Conservation (phyloP, 2,329 filamentous ascomycete species). For the Aquanectria penicillioides region DNA sequence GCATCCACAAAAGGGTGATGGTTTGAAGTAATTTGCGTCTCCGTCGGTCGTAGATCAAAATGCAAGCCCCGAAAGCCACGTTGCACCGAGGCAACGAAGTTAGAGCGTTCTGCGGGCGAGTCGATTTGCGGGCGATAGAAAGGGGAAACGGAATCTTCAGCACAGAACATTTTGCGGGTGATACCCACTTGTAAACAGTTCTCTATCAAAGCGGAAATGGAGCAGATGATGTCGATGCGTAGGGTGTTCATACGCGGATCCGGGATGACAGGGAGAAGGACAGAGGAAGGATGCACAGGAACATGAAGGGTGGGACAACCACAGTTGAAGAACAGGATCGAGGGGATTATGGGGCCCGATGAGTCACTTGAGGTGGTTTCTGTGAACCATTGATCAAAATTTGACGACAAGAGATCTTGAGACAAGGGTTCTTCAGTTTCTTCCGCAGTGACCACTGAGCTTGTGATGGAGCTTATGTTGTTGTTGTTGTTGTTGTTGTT, state of each 20-base stretch:
- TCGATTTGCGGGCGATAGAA: slow-evolving; percentile 34
- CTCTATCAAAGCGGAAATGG: slow-evolving; percentile 36
- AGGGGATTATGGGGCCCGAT: slow-evolving; percentile 10
- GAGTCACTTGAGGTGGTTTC: slow-evolving; percentile 13
- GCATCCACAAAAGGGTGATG: slow-evolving; percentile 43
- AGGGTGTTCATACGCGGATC: slow-evolving; percentile 39
- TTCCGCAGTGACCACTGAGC: background rate
- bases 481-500: no score
- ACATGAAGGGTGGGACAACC: slow-evolving; percentile 39
- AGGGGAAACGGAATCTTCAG: slow-evolving; percentile 37
- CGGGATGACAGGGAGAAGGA: slow-evolving; percentile 39
- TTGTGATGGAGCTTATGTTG: no score
- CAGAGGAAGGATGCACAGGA: slow-evolving; percentile 25
- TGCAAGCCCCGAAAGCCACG: slow-evolving; percentile 35
- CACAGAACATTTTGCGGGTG: slow-evolving; percentile 37
- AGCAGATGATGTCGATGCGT: slow-evolving; percentile 40
- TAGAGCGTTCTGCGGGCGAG: slow-evolving; percentile 20
- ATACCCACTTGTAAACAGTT: slow-evolving; percentile 42
- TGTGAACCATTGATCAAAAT: slow-evolving; percentile 31
- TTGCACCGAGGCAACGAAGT: slow-evolving; percentile 32
- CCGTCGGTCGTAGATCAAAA: slow-evolving; percentile 40
- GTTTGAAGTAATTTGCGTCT: slow-evolving; percentile 33
- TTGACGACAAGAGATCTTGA: slow-evolving; percentile 8
- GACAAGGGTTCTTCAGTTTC: slow-evolving; percentile 5
- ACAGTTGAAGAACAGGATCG: slow-evolving; percentile 42